phyloP scores from a whole-genome alignment of 2,329 filamentous ascomycete species.

The Beauveria scarabaeidicola region DNA sequence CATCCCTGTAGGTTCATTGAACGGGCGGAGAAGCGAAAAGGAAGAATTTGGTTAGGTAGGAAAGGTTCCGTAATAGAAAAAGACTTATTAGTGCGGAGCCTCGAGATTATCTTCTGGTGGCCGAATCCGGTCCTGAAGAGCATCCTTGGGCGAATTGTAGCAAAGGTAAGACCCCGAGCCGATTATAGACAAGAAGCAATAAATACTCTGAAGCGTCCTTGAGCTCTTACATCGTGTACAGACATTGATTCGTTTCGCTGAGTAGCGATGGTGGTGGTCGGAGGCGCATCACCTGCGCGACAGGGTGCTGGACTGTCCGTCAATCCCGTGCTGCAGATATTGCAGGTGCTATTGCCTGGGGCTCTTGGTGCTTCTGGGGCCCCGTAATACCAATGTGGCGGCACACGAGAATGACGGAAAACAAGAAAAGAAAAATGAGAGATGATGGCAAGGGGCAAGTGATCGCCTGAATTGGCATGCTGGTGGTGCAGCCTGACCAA shows the following conservation, averaged over 20 bases:
- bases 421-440: conserved; percentile 14
- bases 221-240: background rate
- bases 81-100: conserved; percentile 4
- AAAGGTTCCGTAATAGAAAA: background rate
- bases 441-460: conserved; percentile 13
- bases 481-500: conserved; percentile 10
- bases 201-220: background rate
- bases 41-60: background rate
- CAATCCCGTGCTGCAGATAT: background rate
- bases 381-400: conserved; percentile 2
- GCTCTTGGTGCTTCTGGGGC: background rate
- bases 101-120: background rate
- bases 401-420: conserved; percentile 1
- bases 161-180: no score
- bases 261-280: background rate
- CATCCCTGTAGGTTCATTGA: conserved; percentile 2
- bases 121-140: background rate
- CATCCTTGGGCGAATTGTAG: background rate
- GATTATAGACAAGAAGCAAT: background rate
- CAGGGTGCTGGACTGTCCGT: background rate
- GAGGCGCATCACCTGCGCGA: background rate
- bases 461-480: conserved; percentile 16
- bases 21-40: background rate
- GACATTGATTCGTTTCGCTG: background rate
- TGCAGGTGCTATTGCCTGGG: background rate